A percentile compares a stretch with the other conserved stretches of the same genome.
Evolutionary conservation across 2,329 filamentous ascomycete species (phyloP).

Genomic region (Calonectria ilicicola): DNA sequence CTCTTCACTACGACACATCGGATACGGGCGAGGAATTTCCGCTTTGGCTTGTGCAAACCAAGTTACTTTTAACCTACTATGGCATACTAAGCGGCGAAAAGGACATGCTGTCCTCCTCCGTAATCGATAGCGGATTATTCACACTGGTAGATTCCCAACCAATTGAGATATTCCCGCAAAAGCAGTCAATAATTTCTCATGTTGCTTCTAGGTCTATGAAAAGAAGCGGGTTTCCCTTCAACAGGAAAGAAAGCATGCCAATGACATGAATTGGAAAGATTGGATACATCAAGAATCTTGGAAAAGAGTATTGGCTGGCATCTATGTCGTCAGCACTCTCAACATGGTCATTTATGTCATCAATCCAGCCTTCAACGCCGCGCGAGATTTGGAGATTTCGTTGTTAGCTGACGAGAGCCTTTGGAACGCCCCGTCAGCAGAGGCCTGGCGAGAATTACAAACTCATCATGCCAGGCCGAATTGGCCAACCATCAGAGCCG

Average conservation of each 20-base stretch:
- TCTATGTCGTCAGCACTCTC: neutral
- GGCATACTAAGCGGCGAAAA: neutral
- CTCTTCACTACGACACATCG: no score
- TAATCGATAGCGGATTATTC: neutral
- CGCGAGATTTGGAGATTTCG: neutral
- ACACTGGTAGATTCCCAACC: neutral
- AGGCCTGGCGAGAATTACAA: neutral
- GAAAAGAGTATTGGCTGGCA: neutral
- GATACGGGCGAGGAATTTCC: neutral
- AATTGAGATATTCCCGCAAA: neutral
- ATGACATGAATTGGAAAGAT: neutral
- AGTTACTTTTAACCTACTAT: neutral
- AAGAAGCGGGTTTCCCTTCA: neutral
- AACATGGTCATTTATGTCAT: neutral
- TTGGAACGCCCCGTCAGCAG: neutral
- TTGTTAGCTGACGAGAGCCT: neutral
- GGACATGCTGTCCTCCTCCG: neutral
- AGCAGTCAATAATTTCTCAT: neutral
- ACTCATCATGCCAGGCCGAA: neutral
- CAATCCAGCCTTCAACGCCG: neutral
- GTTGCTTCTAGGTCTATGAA: neutral
- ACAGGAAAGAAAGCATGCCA: neutral
- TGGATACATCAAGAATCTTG: neutral
- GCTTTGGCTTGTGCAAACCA: neutral
- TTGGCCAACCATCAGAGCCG: neutral